phyloP scores from a whole-genome alignment of 2,329 filamentous ascomycete species.

The Ceratocystis huliohia region DNA sequence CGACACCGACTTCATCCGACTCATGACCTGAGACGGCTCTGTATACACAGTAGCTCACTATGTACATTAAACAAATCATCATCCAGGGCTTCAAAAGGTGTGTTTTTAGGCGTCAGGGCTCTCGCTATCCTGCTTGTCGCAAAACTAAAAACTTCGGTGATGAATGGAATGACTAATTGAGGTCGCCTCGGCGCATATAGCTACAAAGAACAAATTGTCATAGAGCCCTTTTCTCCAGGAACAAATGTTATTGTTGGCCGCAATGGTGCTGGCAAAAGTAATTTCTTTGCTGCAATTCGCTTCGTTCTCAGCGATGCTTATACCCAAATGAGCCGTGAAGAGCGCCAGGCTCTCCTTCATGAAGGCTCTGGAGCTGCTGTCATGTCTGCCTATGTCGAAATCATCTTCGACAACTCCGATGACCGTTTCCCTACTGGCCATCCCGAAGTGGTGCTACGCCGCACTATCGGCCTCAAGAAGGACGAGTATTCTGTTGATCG shows the following conservation, averaged over 20 bases:
- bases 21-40: slow-evolving; percentile 8
- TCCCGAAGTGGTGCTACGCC: slow-evolving; percentile 76
- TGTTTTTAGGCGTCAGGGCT: slow-evolving; percentile 23
- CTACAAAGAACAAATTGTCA: slow-evolving; percentile 99
- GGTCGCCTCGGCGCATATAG: slow-evolving; percentile 36
- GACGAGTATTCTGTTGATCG: slow-evolving; percentile 97
- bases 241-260: slow-evolving; percentile 98
- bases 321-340: slow-evolving; percentile 87
- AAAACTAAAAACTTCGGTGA: neutral
- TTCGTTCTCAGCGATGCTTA: slow-evolving; percentile 98
- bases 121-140: slow-evolving; percentile 1
- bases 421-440: slow-evolving; percentile 89
- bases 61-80: slow-evolving; percentile 99
- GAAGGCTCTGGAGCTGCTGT: slow-evolving; percentile 96
- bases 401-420: slow-evolving; percentile 96
- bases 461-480: slow-evolving; percentile 94
- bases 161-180: slow-evolving; percentile 10
- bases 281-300: slow-evolving; percentile 97
- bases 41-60: slow-evolving; percentile 33
- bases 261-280: slow-evolving; percentile 98
- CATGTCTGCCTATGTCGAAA: slow-evolving; percentile 98
- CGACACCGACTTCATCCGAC: neutral
- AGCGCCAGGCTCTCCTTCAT: slow-evolving; percentile 90
- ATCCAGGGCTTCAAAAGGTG: slow-evolving; percentile 99
- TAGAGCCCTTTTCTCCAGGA: slow-evolving; percentile 93